Evolutionary conservation across 305 asterid genomes (phyloP).

Genomic region (Fraxinus floribunda): DNA sequence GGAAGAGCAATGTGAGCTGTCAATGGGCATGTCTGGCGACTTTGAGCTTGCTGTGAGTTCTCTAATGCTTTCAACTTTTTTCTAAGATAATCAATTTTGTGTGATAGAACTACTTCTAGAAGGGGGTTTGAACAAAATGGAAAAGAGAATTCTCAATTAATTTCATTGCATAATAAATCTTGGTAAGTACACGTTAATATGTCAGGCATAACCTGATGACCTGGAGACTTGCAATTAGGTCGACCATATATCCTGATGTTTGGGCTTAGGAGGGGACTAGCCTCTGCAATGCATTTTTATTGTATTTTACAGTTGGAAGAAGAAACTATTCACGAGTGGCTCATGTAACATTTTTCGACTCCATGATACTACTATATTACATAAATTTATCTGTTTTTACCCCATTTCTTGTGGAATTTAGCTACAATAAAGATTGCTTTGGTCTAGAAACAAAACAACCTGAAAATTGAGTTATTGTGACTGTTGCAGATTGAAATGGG

Average conservation of each 20-base stretch:
- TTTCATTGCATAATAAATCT: neutral
- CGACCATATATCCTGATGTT: neutral
- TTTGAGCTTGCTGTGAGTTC: constrained; percentile 92
- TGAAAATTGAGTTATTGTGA: constrained; percentile 9
- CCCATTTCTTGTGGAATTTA: neutral
- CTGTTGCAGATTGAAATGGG: constrained; percentile 83
- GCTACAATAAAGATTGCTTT: neutral
- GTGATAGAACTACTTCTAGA: neutral
- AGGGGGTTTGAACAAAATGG: neutral
- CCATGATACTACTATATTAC: neutral
- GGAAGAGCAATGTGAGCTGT: constrained; percentile 76
- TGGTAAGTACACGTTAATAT: neutral
- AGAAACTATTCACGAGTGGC: neutral
- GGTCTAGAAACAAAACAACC: neutral
- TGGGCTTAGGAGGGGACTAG: neutral
- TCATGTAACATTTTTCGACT: neutral
- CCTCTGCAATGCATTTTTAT: neutral
- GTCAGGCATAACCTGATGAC: neutral
- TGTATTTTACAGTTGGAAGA: neutral
- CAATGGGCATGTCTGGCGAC: constrained; percentile 99
- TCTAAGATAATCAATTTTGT: neutral
- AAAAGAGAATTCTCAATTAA: neutral
- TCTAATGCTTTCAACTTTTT: constrained; percentile 3
- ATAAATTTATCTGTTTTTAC: neutral
- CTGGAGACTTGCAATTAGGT: neutral